A percentile compares a stretch with the other conserved stretches of the same genome.
phyloP scores from a whole-genome alignment of 768 basidiomycete genomes.

The Agrocybe praecox region DNA sequence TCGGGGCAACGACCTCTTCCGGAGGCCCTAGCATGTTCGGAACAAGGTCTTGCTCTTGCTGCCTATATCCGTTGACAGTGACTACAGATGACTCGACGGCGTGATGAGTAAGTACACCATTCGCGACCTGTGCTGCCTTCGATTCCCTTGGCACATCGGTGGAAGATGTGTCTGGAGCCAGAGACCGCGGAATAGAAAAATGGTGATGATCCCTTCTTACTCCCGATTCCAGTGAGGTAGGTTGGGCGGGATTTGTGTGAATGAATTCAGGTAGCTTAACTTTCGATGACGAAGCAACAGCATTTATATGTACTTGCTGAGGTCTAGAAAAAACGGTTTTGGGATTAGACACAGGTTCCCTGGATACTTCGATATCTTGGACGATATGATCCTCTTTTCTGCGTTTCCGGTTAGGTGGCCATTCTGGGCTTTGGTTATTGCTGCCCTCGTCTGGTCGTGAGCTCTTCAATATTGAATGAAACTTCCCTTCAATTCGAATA shows the following conservation, averaged over 20 bases:
- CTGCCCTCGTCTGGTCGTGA: conserved; percentile 11
- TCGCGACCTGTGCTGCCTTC: not conserved
- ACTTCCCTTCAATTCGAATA: conserved; percentile 29
- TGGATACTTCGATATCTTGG: not conserved
- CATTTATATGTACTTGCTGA: conserved; percentile 23
- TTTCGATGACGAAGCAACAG: conserved; percentile 31
- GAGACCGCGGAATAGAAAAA: not conserved
- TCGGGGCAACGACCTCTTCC: not conserved
- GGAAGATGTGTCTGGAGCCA: not conserved
- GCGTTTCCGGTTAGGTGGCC: conserved; percentile 27
- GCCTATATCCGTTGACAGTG: not conserved
- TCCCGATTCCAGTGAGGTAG: not conserved
- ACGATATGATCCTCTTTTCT: conserved; percentile 7
- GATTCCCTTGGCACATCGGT: not conserved
- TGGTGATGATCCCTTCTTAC: not conserved
- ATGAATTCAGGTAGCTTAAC: conserved; percentile 9
- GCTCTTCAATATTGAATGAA: conserved; percentile 24
- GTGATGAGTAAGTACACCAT: not conserved
- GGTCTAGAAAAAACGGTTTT: not conserved
- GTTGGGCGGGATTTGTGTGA: not conserved
- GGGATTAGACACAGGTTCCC: not conserved
- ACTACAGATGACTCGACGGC: not conserved
- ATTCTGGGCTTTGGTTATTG: conserved; percentile 17
- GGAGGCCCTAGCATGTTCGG: not conserved
- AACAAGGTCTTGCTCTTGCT: not conserved